These are phyloP conservation scores for Colletotrichum paranaense DNA, from an alignment of 2,329 filamentous ascomycete genomes.

Conservation along the genomic window DNA sequence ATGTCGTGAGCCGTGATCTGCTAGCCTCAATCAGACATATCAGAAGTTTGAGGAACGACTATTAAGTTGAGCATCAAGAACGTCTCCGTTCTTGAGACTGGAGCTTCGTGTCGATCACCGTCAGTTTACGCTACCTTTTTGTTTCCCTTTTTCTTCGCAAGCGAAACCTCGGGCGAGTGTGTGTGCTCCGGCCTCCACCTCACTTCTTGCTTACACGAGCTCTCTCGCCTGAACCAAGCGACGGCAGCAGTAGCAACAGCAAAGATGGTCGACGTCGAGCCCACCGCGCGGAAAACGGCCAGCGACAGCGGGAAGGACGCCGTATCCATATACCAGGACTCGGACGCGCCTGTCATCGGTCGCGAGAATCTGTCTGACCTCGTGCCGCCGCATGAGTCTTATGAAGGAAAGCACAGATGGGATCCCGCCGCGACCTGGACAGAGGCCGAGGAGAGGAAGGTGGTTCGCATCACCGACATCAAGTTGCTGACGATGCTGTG, in stretches of 20 bases:
- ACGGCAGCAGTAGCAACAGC: slow-evolving; percentile 37
- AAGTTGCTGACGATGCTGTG: slow-evolving; percentile 53
- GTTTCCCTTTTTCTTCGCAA: neutral
- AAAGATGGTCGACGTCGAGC: slow-evolving; percentile 43
- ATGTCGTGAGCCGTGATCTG: slow-evolving; percentile 33
- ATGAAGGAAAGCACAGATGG: slow-evolving; percentile 69
- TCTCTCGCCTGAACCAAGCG: neutral
- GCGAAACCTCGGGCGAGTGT: neutral
- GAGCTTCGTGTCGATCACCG: slow-evolving; percentile 2
- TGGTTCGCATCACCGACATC: slow-evolving; percentile 63
- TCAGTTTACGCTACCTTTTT: neutral
- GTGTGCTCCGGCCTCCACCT: neutral
- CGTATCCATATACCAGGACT: slow-evolving; percentile 38
- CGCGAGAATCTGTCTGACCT: slow-evolving; percentile 49
- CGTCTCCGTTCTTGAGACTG: neutral
- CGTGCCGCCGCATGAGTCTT: slow-evolving; percentile 59
- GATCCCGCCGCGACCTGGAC: slow-evolving; percentile 69
- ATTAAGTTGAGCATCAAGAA: slow-evolving; percentile 28
- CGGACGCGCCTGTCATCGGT: slow-evolving; percentile 47
- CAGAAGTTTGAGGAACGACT: slow-evolving; percentile 24
- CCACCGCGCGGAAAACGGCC: slow-evolving; percentile 34
- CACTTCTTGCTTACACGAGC: neutral
- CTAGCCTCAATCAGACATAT: slow-evolving; percentile 24
- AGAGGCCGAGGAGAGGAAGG: slow-evolving; percentile 63
- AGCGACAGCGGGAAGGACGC: slow-evolving; percentile 38